Percentiles rank a stretch among this genome's conserved stretches.
These are phyloP conservation scores for Rhodotorula diobovata DNA, from an alignment of 768 basidiomycete species.

Conservation along the genomic window DNA sequence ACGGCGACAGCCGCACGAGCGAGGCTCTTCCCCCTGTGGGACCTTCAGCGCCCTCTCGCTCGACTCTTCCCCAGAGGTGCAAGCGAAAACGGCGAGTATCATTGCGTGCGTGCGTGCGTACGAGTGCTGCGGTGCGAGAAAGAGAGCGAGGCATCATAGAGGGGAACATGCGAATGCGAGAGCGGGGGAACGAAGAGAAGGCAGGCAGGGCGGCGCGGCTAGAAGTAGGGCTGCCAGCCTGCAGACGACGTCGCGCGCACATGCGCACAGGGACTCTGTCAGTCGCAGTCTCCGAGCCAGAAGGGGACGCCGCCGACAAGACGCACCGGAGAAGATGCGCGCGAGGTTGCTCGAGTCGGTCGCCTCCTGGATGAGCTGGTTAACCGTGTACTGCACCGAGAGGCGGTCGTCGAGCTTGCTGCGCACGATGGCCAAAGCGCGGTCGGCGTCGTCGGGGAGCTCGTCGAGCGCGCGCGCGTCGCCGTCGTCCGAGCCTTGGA, in stretches of 20 bases:
- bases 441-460: slow-evolving; percentile 81
- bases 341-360: slow-evolving; percentile 70
- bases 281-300: background rate
- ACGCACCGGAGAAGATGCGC: slow-evolving; percentile 64
- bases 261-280: no score
- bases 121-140: slow-evolving; percentile 39
- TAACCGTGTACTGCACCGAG: slow-evolving; percentile 88
- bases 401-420: slow-evolving; percentile 77
- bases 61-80: no score
- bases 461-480: slow-evolving; percentile 51
- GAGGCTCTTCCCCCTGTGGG: no score
- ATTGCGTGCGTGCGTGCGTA: background rate
- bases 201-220: no score
- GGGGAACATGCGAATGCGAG: no score
- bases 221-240: slow-evolving; percentile 35
- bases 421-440: slow-evolving; percentile 72
- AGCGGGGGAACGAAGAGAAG: no score
- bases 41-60: no score
- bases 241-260: background rate
- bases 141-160: slow-evolving; percentile 59
- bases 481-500: slow-evolving; percentile 27
- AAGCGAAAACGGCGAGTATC: no score
- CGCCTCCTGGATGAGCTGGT: slow-evolving; percentile 83
- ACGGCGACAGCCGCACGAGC: no score
- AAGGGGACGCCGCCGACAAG: background rate